Evolutionary conservation across 2,329 filamentous ascomycete genomes (phyloP), one percentile per base, ranked within the genome.

Genomic region (Fusarium mangiferae): DNA sequence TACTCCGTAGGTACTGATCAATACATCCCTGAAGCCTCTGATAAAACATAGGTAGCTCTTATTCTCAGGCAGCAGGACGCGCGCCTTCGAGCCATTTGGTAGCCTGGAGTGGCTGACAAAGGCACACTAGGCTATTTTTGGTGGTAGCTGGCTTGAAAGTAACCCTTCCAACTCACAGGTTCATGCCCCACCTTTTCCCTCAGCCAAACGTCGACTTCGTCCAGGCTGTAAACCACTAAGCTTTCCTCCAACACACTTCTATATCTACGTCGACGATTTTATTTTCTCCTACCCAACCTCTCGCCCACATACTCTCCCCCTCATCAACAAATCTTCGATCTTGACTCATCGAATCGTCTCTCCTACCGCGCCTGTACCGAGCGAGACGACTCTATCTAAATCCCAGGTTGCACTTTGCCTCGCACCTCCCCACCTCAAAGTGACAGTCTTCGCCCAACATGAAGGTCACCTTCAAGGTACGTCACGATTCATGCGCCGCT

Each of bases 381-480:
- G 46, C 72, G 72, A 68, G 72, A 68, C 56, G 54, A 48, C 62
- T 62, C 49, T 44, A 56, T 70, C 57, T 45, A 41, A 67, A 67
- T 45, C 51, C 56, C 41, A 60, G 48, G 62, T 69, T 74, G 70
- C 68, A 56, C 69, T 70, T 75, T 64, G 61, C 66, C 72, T 75
- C 72, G 66, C 74, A 65, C 69, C 72, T 73, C 72, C 73, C 73
- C 74, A 74, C 70, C 73, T 73, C 55, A 68, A 52, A 78, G 80
- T 81, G 83, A 82, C 80, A 74, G 73, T 72, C 72, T 82, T 82
- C 78, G 83, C 83, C 84, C 87, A 88, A 79, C 82, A 92, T 92
- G 90, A 92, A 92, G 89, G 86, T 92, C 81, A 92, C 90, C 72
- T 90, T 91, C 83, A 89, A 90, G 86, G 89, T 90, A 85, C 72